These are phyloP conservation scores for Eleusine indica DNA, from an alignment of 176 grass and related monocot species.

Conservation along the genomic window DNA sequence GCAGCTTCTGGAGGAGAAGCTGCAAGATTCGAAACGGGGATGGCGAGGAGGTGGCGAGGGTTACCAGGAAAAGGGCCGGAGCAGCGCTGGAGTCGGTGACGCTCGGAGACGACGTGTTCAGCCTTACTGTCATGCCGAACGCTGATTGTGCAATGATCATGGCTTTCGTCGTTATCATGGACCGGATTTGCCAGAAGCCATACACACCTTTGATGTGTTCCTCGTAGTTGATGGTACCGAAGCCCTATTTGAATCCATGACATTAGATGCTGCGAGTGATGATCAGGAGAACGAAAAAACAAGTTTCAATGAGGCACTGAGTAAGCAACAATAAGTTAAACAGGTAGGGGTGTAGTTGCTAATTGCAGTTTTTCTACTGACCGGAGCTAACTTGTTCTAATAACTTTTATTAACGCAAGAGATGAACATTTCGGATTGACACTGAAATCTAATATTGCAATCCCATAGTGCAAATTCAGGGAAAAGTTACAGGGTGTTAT, in stretches of 20 bases:
- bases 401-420: neutral
- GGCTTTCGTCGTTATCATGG: constrained; percentile 82
- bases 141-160: constrained; percentile 60
- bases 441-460: neutral
- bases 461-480: neutral
- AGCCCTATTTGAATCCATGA: neutral
- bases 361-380: neutral
- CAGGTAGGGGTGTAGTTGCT: neutral
- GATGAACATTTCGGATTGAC: neutral
- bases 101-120: constrained; percentile 84
- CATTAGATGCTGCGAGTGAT: neutral
- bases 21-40: constrained; percentile 57
- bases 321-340: too few species aligned
- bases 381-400: neutral
- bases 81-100: neutral
- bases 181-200: constrained; percentile 68
- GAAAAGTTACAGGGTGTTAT: neutral
- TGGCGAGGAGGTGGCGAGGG: constrained; percentile 70
- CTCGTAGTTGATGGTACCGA: neutral
- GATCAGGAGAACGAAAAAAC: too few species aligned
- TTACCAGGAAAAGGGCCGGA: constrained; percentile 52
- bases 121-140: constrained; percentile 47
- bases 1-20: constrained; percentile 75
- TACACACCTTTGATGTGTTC: constrained; percentile 66
- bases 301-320: too few species aligned